These are phyloP conservation scores for Quillaja saponaria DNA, from an alignment of 306 rosid genomes.

Conservation along the genomic window DNA sequence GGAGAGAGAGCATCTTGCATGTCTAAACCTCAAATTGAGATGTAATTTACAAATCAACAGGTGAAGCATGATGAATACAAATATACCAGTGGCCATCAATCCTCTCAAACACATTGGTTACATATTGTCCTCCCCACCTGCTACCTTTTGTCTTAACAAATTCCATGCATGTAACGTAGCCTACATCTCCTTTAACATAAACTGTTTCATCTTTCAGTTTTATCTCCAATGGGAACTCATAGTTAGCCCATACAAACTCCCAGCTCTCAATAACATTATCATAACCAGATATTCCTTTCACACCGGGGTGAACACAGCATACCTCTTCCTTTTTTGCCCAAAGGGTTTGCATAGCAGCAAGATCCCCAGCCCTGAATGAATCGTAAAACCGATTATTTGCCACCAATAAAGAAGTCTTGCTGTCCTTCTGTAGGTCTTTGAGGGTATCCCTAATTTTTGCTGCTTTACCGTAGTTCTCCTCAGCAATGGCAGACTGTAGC, in stretches of 20 bases:
- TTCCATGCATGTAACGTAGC: constrained; percentile 85
- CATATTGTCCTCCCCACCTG: constrained; percentile 91
- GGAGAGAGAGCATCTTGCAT: not conserved
- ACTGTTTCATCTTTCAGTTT: constrained; percentile 71
- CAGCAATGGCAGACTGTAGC: constrained; percentile 68
- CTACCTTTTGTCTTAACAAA: constrained; percentile 84
- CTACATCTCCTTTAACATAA: constrained; percentile 74
- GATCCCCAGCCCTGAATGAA: constrained; percentile 68
- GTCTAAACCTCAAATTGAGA: constrained; percentile 2
- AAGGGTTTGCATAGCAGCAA: constrained; percentile 80
- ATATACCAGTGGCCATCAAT: constrained; percentile 77
- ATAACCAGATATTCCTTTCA: constrained; percentile 74
- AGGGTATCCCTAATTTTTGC: constrained; percentile 80
- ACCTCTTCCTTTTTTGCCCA: constrained; percentile 73
- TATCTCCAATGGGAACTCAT: constrained; percentile 83
- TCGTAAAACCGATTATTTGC: constrained; percentile 73
- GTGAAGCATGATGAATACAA: constrained; percentile 84
- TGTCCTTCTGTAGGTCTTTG: constrained; percentile 58
- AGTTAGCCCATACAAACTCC: constrained; percentile 92
- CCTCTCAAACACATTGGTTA: constrained; percentile 80
- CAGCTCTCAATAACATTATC: constrained; percentile 89
- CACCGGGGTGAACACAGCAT: constrained; percentile 87
- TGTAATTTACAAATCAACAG: constrained; percentile 60
- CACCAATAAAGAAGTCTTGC: constrained; percentile 50
- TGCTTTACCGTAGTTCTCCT: constrained; percentile 80